A percentile compares a stretch with the other conserved stretches of the same genome.
Conservation (phyloP, 805 yeast genomes). For the Saturnispora serradocipensis region DNA sequence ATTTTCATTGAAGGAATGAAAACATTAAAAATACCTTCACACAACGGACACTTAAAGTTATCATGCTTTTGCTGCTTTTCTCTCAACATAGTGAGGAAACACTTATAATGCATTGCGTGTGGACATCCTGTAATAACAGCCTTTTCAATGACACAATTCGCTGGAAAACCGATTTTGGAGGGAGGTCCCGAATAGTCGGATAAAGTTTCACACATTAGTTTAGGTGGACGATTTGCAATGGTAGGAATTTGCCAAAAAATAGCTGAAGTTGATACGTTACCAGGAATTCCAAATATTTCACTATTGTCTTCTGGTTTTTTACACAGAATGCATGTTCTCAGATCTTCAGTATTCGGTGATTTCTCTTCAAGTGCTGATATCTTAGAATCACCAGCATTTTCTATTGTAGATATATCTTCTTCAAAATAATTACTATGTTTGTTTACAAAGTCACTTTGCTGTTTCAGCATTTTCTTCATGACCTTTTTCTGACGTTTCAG, state of each 20-base stretch:
- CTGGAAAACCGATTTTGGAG: slow-evolving; percentile 4
- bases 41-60: slow-evolving; percentile 40
- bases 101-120: slow-evolving; percentile 43
- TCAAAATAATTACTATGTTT: slow-evolving; percentile 27
- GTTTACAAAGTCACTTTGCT: slow-evolving; percentile 35
- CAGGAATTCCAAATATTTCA: slow-evolving; percentile 52
- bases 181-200: slow-evolving; percentile 2
- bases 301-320: slow-evolving; percentile 40
- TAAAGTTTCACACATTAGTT: slow-evolving; percentile 18
- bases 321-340: slow-evolving; percentile 46
- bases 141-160: slow-evolving; percentile 17
- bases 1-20: slow-evolving; percentile 36
- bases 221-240: slow-evolving; percentile 23
- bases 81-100: slow-evolving; percentile 30
- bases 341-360: slow-evolving; percentile 10
- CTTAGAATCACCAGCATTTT: not conserved
- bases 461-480: slow-evolving; percentile 52
- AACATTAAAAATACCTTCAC: slow-evolving; percentile 36
- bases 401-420: slow-evolving; percentile 5
- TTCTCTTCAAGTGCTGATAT: not conserved
- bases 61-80: slow-evolving; percentile 13
- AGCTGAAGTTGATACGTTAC: slow-evolving; percentile 37
- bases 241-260: slow-evolving; percentile 41
- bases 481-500: slow-evolving; percentile 53
- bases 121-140: slow-evolving; percentile 38